Percentiles rank a stretch among this genome's conserved stretches.
Conservation (phyloP, 2,329 filamentous ascomycete species). For the Trichoderma citrinoviride region DNA sequence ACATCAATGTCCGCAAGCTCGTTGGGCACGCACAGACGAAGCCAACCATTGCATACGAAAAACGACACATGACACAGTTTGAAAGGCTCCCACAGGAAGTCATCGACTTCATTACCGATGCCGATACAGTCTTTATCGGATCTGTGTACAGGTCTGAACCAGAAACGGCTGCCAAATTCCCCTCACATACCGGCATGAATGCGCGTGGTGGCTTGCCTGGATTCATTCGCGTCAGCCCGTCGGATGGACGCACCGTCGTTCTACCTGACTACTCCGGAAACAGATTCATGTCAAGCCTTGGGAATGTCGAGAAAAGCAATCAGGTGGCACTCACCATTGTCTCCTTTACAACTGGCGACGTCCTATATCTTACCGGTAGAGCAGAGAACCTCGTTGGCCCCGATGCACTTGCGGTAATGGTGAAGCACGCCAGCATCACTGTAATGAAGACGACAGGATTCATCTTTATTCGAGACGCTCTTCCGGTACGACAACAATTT, state of each 20-base stretch:
- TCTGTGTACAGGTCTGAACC: slow-evolving; percentile 7
- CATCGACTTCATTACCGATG: slow-evolving; percentile 15
- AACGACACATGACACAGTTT: neutral
- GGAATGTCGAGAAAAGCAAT: slow-evolving; percentile 12
- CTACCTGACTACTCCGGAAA: slow-evolving; percentile 19
- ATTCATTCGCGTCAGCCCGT: slow-evolving; percentile 16
- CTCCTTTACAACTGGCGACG: slow-evolving; percentile 16
- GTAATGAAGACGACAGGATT: slow-evolving; percentile 15
- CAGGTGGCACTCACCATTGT: slow-evolving; percentile 10
- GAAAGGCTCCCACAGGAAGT: slow-evolving; percentile 14
- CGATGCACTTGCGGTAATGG: slow-evolving; percentile 4
- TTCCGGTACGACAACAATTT: slow-evolving; percentile 14
- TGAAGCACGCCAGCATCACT: slow-evolving; percentile 15
- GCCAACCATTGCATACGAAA: slow-evolving; percentile 8
- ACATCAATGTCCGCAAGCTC: slow-evolving; percentile 18
- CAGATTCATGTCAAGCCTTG: slow-evolving; percentile 18
- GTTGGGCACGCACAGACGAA: neutral
- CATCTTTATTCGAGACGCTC: slow-evolving; percentile 12
- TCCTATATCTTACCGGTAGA: slow-evolving; percentile 13
- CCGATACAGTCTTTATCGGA: slow-evolving; percentile 17
- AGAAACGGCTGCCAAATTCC: neutral
- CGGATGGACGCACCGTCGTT: slow-evolving; percentile 8
- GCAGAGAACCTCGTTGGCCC: slow-evolving; percentile 12
- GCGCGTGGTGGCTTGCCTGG: slow-evolving; percentile 14
- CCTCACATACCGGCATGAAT: slow-evolving; percentile 15